Percentiles rank a stretch among this genome's conserved stretches.
These are phyloP conservation scores for Pythium scleroteichum DNA, from an alignment of 352 stramenopile genomes.

Conservation along the genomic window DNA sequence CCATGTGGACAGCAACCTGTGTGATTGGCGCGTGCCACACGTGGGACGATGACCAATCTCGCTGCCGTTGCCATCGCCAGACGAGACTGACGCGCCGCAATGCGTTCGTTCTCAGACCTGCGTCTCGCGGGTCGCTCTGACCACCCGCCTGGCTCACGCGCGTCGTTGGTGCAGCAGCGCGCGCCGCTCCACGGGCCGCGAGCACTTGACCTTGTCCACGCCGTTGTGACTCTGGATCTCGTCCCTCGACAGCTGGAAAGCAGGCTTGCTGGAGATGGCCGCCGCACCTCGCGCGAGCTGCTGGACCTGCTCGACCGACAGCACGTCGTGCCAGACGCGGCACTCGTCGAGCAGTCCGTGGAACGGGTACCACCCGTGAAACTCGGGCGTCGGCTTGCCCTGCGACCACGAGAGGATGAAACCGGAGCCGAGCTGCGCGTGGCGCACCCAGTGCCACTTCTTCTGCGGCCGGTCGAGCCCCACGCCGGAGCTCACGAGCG, in stretches of 20 bases:
- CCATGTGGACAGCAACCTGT: background rate
- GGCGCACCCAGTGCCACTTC: constrained; percentile 17
- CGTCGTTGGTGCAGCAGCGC: background rate
- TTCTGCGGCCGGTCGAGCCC: background rate
- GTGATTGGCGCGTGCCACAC: background rate
- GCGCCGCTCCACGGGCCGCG: constrained; percentile 1
- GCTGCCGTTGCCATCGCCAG: no score
- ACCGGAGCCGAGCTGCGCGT: constrained; percentile 10
- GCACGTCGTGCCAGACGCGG: constrained; percentile 10
- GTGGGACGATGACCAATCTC: background rate
- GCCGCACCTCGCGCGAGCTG: background rate
- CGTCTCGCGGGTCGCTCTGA: no score
- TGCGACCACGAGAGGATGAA: constrained; percentile 5
- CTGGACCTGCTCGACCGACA: constrained; percentile 5
- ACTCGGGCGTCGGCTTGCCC: constrained; percentile 5
- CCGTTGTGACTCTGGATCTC: background rate
- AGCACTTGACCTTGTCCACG: constrained; percentile 7
- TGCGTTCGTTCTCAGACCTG: no score
- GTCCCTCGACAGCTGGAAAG: constrained; percentile 7
- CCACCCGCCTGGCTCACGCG: no score
- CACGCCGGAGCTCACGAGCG: background rate
- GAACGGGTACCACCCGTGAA: constrained; percentile 16
- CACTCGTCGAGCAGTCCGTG: constrained; percentile 14
- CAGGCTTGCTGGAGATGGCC: background rate
- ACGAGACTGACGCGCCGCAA: no score